Evolutionary conservation across 2,329 filamentous ascomycete genomes (phyloP).

Genomic region (Fusarium compactum): DNA sequence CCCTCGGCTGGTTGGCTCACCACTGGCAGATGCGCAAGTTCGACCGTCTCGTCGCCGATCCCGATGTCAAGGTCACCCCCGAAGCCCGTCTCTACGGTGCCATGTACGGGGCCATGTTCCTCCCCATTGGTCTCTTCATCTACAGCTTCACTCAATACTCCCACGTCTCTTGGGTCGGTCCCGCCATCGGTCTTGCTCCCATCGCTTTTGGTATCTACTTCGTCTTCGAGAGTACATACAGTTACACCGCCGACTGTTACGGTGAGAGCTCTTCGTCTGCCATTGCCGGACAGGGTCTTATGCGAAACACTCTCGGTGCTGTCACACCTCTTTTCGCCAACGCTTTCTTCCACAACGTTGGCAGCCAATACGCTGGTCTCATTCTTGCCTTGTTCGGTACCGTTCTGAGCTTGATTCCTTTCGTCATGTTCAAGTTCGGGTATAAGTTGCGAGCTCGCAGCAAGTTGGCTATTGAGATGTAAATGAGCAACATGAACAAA

Average conservation of each 20-base stretch:
- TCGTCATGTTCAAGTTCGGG: conserved; percentile 41
- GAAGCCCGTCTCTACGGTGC: conserved; percentile 41
- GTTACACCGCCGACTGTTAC: conserved; percentile 41
- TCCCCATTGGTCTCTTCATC: conserved; percentile 40
- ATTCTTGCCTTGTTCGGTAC: conserved; percentile 39
- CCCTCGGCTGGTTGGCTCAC: conserved; percentile 39
- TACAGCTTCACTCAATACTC: conserved; percentile 42
- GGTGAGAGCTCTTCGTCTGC: conserved; percentile 40
- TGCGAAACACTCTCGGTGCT: conserved; percentile 40
- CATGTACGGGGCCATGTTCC: conserved; percentile 41
- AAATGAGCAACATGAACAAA: not conserved
- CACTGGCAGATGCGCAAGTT: conserved; percentile 42
- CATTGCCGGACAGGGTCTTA: conserved; percentile 39
- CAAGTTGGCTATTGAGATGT: conserved; percentile 41
- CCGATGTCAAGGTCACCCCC: conserved; percentile 37
- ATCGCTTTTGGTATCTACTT: conserved; percentile 42
- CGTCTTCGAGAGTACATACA: conserved; percentile 41
- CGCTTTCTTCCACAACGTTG: conserved; percentile 41
- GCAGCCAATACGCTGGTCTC: conserved; percentile 39
- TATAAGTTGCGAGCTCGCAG: conserved; percentile 38
- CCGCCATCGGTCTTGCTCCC: conserved; percentile 34
- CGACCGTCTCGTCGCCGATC: conserved; percentile 33
- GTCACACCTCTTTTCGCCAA: conserved; percentile 41
- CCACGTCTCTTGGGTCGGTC: conserved; percentile 36
- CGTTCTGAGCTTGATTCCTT: conserved; percentile 36